Percentiles rank a stretch among this genome's conserved stretches.
Conservation (phyloP, 352 stramenopile genomes). For the Globisporangium canariense region DNA sequence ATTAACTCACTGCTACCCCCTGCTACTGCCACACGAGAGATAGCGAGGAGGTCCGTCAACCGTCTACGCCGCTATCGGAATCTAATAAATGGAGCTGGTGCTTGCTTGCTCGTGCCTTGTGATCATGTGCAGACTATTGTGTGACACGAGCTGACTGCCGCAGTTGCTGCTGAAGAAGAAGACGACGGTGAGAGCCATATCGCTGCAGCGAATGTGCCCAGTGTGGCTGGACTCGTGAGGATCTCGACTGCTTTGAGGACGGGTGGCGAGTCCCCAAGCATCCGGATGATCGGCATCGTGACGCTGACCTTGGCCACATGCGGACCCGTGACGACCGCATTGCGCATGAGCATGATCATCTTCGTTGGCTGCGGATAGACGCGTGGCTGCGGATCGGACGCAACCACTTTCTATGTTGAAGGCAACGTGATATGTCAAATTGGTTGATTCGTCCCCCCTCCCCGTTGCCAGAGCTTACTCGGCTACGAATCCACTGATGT, state of each 20-base stretch:
- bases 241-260: not conserved
- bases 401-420: no score
- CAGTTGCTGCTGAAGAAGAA: not conserved
- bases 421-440: no score
- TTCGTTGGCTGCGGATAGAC: not conserved
- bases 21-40: no score
- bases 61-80: no score
- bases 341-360: conserved; percentile 5
- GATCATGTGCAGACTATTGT: not conserved
- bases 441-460: no score
- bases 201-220: not conserved
- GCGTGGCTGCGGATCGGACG: no score
- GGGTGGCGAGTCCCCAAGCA: not conserved
- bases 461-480: no score
- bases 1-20: no score
- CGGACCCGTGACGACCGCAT: not conserved
- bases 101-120: no score
- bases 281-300: not conserved
- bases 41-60: no score
- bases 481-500: no score
- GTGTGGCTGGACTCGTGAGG: not conserved
- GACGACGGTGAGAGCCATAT: not conserved
- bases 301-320: not conserved
- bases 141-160: not conserved
- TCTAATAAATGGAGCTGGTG: no score